Base-by-base conservation (phyloP, 768 basidiomycete species). In the Naganishia vaughanmartiniae region DNA sequence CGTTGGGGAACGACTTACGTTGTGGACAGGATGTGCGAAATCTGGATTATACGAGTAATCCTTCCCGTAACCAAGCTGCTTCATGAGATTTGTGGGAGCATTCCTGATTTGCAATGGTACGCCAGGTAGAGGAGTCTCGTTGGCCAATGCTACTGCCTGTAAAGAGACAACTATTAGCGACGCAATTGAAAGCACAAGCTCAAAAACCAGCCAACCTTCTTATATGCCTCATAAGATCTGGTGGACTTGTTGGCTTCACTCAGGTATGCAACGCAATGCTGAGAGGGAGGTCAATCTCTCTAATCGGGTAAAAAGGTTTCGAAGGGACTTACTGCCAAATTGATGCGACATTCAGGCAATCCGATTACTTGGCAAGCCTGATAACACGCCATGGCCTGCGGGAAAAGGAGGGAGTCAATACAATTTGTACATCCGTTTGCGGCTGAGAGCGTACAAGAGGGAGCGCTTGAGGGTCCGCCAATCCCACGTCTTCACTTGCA, bases 171-270 rank as follows among this genome's bases (percentile, higher is more conserved):
- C 4, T 30, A 14, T 66, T n/a, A 17, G 39, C 31, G 7, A 4
- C 21, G 28, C 9, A 31, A 31, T 33, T 19, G 46, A 4, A 15
- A 10, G 12, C 36, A 56, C 24, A 21, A 30, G n/a, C 4, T 51
- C 19, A 17, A 34, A 15, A 28, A 17, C n/a, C 0, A 65, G 66
- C 79, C 74, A 36, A 82, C 84, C 36, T 84, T 83, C 28, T 86
- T 86, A 80, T 92, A 93, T 0, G 87, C 92, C 66, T 87, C 87
- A 76, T 93, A 93, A 4, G 89, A 81, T 26, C 91, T 86, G 0
- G 90, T 91, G 34, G 88, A 89, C 80, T 93, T 93, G 0, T 88
- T 88, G 1, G 90, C 88, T 79, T 91, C 89, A n/a, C 89, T 84
- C 57, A 93, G 86, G 79, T 91, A 90, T 31, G 87, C 85, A 19